Percentiles rank a stretch among this genome's conserved stretches.
These are phyloP conservation scores for Obba rivulosa DNA, from an alignment of 768 basidiomycete species.

Conservation along the genomic window DNA sequence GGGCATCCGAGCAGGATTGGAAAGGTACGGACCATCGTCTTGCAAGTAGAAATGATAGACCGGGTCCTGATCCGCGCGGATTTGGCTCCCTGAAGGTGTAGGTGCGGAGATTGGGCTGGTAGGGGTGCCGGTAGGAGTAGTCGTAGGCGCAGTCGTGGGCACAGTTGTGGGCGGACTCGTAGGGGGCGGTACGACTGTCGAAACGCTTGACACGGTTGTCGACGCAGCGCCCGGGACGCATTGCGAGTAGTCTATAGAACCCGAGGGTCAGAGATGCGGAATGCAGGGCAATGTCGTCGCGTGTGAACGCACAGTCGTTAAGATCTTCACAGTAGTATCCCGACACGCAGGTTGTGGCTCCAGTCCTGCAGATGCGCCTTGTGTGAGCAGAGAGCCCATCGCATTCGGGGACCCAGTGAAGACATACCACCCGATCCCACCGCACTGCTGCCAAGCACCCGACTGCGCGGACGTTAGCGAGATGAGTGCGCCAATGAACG, in stretches of 20 bases:
- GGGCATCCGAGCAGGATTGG: neutral
- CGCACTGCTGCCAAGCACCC: slow-evolving; percentile 21
- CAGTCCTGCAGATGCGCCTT: slow-evolving; percentile 13
- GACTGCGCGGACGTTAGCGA: slow-evolving; percentile 15
- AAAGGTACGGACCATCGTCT: slow-evolving; percentile 30
- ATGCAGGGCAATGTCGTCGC: neutral
- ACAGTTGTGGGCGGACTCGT: slow-evolving; percentile 11
- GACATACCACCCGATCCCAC: slow-evolving; percentile 24
- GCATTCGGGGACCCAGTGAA: neutral
- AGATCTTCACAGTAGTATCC: slow-evolving; percentile 18
- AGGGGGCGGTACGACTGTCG: neutral
- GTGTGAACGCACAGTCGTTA: slow-evolving; percentile 16
- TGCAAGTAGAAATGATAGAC: slow-evolving; percentile 57
- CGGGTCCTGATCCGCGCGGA: slow-evolving; percentile 46
- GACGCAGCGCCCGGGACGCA: slow-evolving; percentile 36
- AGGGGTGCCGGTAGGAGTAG: slow-evolving; percentile 25
- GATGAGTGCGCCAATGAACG: neutral
- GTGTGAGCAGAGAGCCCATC: neutral
- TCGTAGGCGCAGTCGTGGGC: slow-evolving; percentile 5
- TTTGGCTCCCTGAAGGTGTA: slow-evolving; percentile 37
- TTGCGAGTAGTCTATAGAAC: slow-evolving; percentile 44
- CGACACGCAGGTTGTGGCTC: slow-evolving; percentile 18
- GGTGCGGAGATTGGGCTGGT: slow-evolving; percentile 21
- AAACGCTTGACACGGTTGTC: neutral
- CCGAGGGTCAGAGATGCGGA: slow-evolving; percentile 4